Percentiles rank a stretch among this genome's conserved stretches.
Evolutionary conservation across 139 green algal species (phyloP).

Genomic region (Chlamydomonas sp.): DNA sequence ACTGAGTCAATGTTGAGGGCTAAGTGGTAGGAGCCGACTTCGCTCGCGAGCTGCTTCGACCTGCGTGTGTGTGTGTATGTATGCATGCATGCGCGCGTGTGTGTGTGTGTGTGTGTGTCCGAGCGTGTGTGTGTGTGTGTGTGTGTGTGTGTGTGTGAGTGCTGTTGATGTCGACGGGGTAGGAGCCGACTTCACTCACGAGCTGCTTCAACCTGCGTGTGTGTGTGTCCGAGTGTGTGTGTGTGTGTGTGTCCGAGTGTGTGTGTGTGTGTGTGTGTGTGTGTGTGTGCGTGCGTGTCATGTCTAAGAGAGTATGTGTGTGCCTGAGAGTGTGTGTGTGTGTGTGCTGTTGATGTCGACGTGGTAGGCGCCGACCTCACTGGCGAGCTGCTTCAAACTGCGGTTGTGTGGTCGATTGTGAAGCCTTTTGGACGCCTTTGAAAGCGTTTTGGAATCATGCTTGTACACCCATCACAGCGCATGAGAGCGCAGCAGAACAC

Average conservation of each 20-base stretch:
- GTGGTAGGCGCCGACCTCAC: slow-evolving; percentile 80
- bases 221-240: no score
- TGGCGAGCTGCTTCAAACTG: slow-evolving; percentile 28
- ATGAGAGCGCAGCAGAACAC: no score
- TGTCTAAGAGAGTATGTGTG: neutral
- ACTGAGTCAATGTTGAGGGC: slow-evolving; percentile 75
- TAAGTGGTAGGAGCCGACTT: slow-evolving; percentile 85
- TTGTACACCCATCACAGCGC: neutral
- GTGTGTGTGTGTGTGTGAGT: neutral
- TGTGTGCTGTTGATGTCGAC: slow-evolving; percentile 53
- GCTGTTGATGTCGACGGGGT: neutral
- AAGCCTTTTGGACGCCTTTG: no score
- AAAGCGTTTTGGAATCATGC: neutral
- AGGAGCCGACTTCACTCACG: neutral
- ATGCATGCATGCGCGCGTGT: no score
- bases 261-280: slow-evolving; percentile 5
- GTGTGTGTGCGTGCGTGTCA: slow-evolving; percentile 1
- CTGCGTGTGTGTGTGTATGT: no score
- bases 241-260: no score
- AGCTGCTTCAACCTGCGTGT: neutral
- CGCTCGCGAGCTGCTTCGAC: slow-evolving; percentile 20
- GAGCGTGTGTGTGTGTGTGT: slow-evolving; percentile 2
- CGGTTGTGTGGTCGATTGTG: no score
- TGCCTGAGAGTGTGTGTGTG: slow-evolving; percentile 1
- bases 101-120: neutral